phyloP scores from a whole-genome alignment of 495 filamentous ascomycete species.

The Daldinia vernicosa region DNA sequence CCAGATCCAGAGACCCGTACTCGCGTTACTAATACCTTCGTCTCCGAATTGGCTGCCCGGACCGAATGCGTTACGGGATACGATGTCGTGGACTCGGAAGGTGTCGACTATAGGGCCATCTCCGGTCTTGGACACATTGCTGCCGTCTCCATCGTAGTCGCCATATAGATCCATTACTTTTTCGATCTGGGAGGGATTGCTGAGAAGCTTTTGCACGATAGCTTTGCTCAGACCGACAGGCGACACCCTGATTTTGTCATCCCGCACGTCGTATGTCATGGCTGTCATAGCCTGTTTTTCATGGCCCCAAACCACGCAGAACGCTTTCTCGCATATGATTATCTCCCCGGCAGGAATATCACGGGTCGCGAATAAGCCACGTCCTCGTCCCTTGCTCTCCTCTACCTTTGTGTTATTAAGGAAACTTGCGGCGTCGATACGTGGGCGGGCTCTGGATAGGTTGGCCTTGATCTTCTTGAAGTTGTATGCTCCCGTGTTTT shows the following conservation, averaged over 20 bases:
- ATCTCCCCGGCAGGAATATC: constrained; percentile 59
- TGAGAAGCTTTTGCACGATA: constrained; percentile 54
- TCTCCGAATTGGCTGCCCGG: constrained; percentile 40
- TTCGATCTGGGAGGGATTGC: constrained; percentile 53
- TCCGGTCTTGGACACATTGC: constrained; percentile 1
- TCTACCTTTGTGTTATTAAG: constrained; percentile 30
- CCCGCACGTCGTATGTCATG: constrained; percentile 43
- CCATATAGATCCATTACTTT: constrained; percentile 52
- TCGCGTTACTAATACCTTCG: constrained; percentile 40
- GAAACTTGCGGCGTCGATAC: constrained; percentile 47
- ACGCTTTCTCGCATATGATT: constrained; percentile 63
- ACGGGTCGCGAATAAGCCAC: constrained; percentile 58
- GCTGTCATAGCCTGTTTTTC: constrained; percentile 31
- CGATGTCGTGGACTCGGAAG: constrained; percentile 51
- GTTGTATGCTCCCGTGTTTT: constrained; percentile 51
- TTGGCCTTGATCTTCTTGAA: constrained; percentile 48
- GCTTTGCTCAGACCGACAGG: constrained; percentile 48
- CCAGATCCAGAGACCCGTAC: constrained; percentile 57
- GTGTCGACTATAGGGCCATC: constrained; percentile 48
- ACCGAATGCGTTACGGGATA: constrained; percentile 50
- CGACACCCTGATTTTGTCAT: constrained; percentile 42
- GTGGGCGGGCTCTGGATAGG: constrained; percentile 39
- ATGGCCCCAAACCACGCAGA: constrained; percentile 45
- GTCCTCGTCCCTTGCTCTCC: constrained; percentile 34
- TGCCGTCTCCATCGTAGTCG: constrained; percentile 46